Evolutionary conservation across 2,329 filamentous ascomycete species (phyloP), one percentile per base, ranked within the genome.

Genomic region (Aspergillus novoparasiticus): DNA sequence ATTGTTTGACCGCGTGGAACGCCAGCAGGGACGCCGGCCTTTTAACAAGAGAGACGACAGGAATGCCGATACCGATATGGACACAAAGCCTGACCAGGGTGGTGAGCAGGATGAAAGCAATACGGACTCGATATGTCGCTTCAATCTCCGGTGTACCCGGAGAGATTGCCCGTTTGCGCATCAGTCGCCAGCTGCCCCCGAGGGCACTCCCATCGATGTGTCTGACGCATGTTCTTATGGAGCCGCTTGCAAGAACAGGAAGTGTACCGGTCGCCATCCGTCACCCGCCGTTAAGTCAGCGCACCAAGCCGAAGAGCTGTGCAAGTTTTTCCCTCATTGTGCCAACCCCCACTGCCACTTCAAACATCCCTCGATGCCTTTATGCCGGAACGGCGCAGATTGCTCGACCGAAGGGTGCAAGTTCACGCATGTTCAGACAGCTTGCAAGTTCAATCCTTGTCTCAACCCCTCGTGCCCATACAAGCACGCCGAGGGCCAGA

Each of bases 391-490:
- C 75, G 95, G 95, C 32, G 91, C 90, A 55, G 92, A 94, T 75
- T 99, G 95, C 83, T 89, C 89, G 41, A 88, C 87, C 4, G 81
- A 89, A 14, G 88, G 89, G 64, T 99, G 95, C 86, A 93, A 93
- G 71, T 99, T 96, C 75, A 94, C 92, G 14, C 95, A 99, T 80
- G 81, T 91, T 69, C 89, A 90, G 76, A 91, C 89, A 55, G 86
- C 90, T 77, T 99, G 95, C 88, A 93, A 89, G 76, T 98, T 91
- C 81, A 94, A 89, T 70, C 95, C 94, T 0, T 99, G 95, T 80
- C 86, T 93, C 67, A 97, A 97, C 80, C 87, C 90, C n/a, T 86
- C 83, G 70, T 99, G 95, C 77, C 85, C 89, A 5, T 98, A 93
- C 82, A 93, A 93, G 78, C 95, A 99, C 78, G 90, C 89, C 46